A percentile compares a stretch with the other conserved stretches of the same genome.
Evolutionary conservation across 1,139 yeast genomes (phyloP).

Genomic region (Magnusiomyces ingens): DNA sequence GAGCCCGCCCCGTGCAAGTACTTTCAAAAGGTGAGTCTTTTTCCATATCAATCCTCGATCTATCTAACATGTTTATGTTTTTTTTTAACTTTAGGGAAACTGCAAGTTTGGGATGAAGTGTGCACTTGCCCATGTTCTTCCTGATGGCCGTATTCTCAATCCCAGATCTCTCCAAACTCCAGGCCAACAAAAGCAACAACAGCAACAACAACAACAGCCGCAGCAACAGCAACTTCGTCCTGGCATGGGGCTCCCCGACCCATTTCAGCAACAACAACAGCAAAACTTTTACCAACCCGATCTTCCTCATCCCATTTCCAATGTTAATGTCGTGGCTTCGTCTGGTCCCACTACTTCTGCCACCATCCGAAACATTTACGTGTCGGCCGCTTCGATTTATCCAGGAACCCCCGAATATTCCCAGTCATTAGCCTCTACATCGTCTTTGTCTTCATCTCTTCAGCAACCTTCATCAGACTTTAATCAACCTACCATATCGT

Average conservation of each 20-base stretch:
- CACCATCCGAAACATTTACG: constrained; percentile 7
- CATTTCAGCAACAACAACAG: constrained; percentile 3
- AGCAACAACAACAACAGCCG: constrained; percentile 8
- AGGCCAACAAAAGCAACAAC: constrained; percentile 13
- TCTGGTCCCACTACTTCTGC: constrained; percentile 5
- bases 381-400: constrained; percentile 6
- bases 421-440: constrained; percentile 1
- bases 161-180: constrained; percentile 34
- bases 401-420: constrained; percentile 2
- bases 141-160: constrained; percentile 81
- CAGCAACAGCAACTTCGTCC: background rate
- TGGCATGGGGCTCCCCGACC: background rate
- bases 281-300: background rate
- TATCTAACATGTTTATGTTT: background rate
- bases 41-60: background rate
- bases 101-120: constrained; percentile 91
- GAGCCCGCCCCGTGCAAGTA: constrained; percentile 84
- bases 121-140: constrained; percentile 83
- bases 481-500: background rate
- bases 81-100: constrained; percentile 45
- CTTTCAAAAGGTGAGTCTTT: constrained; percentile 50
- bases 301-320: background rate
- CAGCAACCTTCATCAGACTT: background rate
- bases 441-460: background rate
- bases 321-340: background rate